Base-by-base conservation (phyloP, 306 rosid species). In the Malus sieversii region DNA sequence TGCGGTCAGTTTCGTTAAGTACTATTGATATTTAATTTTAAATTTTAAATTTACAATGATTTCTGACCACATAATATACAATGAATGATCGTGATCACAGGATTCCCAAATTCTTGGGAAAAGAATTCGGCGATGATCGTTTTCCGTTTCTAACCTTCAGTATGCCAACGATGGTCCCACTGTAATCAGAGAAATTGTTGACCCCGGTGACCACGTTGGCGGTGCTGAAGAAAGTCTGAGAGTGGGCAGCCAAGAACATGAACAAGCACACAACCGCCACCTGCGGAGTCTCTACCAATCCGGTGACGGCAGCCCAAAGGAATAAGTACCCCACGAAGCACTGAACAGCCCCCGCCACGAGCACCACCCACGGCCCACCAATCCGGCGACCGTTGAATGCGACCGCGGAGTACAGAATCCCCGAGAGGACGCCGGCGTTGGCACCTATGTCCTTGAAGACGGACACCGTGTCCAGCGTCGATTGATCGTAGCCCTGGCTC, bases 401-500 rank as follows among this genome's bases (percentile, higher is more conserved):
- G 42, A 90, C 95, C 73, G 87, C 96, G 75, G 97, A 79, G 83
- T 85, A 94, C 30, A 90, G 93, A 57, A 94, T 81, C 40, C 97
- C 97, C 35, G 98, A 83, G 57, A 94, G 82, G 66, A 88, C 33
- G 48, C 98, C 98, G 40, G 87, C 90, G 82, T 88, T 92, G 44
- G 96, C 95, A 1, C 97, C 98, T 61, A 94, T 86, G 84, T 94
- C 97, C 35, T 94, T 92, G 95, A 94, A 94, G 66, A 94, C 96
- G 18, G 97, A 91, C 25, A 94, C 96, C 33, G 93, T 87, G 82
- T 92, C 97, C 70, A 95, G 95, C 2, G 98, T 92, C 57, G 96
- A 91, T 81, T 94, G 97, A 30, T 89, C 87, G 76, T 94, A 94
- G 59, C 84, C 82, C 33, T 92, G 96, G 8, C 83, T 60, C 14